Evolutionary conservation across 2,329 filamentous ascomycete genomes (phyloP).

Genomic region (Ophiostoma sp.): DNA sequence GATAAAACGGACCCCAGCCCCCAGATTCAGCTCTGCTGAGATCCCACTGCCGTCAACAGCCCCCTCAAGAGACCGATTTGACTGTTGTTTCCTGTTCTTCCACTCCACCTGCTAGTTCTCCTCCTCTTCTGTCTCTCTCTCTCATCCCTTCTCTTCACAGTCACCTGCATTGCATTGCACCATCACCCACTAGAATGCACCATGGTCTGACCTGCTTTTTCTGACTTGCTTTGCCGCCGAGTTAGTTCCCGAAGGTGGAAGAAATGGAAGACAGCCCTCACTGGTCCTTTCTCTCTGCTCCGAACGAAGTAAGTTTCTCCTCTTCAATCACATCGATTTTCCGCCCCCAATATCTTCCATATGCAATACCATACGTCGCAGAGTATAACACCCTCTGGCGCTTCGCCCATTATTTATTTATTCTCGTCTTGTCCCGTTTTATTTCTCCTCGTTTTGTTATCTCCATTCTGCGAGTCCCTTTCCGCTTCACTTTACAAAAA

Average conservation of each 20-base stretch:
- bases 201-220: background rate
- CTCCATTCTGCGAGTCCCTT: background rate
- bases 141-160: background rate
- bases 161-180: slow-evolving; percentile 1
- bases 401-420: background rate
- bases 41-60: background rate
- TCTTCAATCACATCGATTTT: background rate
- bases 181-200: background rate
- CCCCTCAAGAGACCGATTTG: background rate
- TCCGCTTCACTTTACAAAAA: background rate
- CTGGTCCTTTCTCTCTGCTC: background rate
- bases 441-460: background rate
- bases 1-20: background rate
- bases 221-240: slow-evolving; percentile 4
- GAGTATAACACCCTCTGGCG: background rate
- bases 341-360: background rate
- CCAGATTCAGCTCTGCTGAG: background rate
- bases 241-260: background rate
- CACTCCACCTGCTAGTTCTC: background rate
- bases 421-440: background rate
- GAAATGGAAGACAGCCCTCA: background rate
- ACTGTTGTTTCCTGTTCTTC: background rate
- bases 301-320: too few species aligned
- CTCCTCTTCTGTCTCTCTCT: background rate
- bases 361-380: background rate